Evolutionary conservation across 1,139 yeast species (phyloP), one percentile per base, ranked within the genome.

Genomic region (Yamadazyma friedrichii): DNA sequence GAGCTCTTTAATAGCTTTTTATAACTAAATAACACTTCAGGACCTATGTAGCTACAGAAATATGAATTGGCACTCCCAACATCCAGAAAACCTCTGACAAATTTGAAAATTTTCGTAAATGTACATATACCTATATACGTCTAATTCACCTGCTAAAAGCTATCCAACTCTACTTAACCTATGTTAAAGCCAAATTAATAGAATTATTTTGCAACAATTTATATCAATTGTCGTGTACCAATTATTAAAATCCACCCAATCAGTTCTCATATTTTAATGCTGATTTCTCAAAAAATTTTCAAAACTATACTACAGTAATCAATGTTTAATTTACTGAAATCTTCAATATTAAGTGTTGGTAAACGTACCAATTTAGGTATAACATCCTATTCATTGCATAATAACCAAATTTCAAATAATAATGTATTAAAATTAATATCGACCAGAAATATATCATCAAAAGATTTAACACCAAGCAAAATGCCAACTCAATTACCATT

Each of bases 401-500:
- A 24, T 12, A 24, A 35, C 27, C 9, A 16, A 35, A 13, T 17
- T 4, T 16, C 26, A 28, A 13, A 9, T 11, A 8, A 22, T 15
- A 9, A 17, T 4, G 12, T 9, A 15, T 17, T 32, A 28, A n/a
- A 15, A 17, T 36, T 30, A 25, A 36, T 30, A 30, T 6, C 11
- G 15, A 8, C 35, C 26, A 67, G 74, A 52, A 51, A 47, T 49
- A 59, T 70, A 29, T 64, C 74, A 34, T 56, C 74, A 46, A 70
- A 69, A 50, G 76, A 72, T 47, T 67, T 72, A 53, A 70, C 75
- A 12, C 77, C 78, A 22, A 61, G 58, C 48, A 54, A 55, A 34
- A 60, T 72, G 59, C 65, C 63, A n/a, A 71, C 76, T 12, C 70
- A 70, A 49, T 64, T 70, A 52, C 72, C 76, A 37, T 66, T 72